Conservation (phyloP, 2,329 filamentous ascomycete genomes). For the Orbilia quercus region DNA sequence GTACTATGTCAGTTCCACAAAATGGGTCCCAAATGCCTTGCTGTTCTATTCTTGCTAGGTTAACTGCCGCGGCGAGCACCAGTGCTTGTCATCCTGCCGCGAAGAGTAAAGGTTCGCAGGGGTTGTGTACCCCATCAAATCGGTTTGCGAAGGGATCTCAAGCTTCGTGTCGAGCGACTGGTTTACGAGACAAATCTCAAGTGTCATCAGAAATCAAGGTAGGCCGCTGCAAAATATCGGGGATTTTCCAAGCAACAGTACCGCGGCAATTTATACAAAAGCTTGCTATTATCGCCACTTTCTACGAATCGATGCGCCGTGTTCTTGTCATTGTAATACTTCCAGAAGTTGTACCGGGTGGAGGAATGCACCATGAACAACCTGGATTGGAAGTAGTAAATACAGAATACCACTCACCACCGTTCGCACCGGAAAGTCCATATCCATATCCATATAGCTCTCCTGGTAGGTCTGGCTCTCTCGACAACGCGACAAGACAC, state of each 20-base stretch:
- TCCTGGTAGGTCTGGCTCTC: slow-evolving; percentile 5
- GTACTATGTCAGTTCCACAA: slow-evolving; percentile 2
- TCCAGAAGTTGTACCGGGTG: slow-evolving; percentile 38
- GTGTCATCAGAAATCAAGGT: slow-evolving; percentile 26
- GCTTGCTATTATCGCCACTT: not conserved
- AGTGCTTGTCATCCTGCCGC: not conserved
- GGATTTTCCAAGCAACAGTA: too few relatives aligned
- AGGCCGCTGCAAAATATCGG: too few relatives aligned
- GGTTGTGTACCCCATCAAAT: not conserved
- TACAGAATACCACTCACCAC: slow-evolving; percentile 12
- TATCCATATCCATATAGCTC: too few relatives aligned
- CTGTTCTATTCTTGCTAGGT: slow-evolving; percentile 10
- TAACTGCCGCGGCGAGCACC: slow-evolving; percentile 35
- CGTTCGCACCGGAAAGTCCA: slow-evolving; percentile 20
- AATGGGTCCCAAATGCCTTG: slow-evolving; percentile 8
- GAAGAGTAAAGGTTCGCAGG: not conserved
- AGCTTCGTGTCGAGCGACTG: too few relatives aligned
- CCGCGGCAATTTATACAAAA: not conserved
- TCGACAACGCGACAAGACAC: not conserved
- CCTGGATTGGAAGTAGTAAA: slow-evolving; percentile 39
- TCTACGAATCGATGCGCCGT: not conserved
- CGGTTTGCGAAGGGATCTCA: too few relatives aligned
- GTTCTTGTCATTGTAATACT: not conserved
- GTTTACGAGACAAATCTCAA: not conserved
- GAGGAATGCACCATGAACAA: slow-evolving; percentile 30